phyloP scores from a whole-genome alignment of 768 basidiomycete species.

The Tylopilus sp. region DNA sequence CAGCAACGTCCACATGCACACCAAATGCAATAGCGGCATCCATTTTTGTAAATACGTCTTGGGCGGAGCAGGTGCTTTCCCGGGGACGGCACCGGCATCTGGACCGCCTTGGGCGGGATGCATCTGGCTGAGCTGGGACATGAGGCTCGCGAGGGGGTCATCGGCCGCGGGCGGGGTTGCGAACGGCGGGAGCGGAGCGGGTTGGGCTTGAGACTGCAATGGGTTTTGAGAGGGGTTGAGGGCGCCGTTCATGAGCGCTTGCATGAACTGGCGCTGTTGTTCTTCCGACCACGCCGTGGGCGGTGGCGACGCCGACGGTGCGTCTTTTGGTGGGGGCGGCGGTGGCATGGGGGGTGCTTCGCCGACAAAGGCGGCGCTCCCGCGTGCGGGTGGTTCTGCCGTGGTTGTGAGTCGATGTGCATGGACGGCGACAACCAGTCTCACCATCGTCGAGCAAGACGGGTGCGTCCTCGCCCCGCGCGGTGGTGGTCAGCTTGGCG shows the following conservation, averaged over 20 bases:
- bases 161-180: conserved; percentile 22
- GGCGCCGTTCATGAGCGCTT: conserved; percentile 50
- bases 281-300: conserved; percentile 64
- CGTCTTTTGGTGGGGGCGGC: conserved; percentile 18
- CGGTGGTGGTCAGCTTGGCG: conserved; percentile 72
- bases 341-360: conserved; percentile 33
- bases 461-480: conserved; percentile 65
- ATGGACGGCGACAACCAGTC: not conserved
- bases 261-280: conserved; percentile 66
- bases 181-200: not conserved
- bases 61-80: conserved; percentile 24
- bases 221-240: conserved; percentile 29
- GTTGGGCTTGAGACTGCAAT: conserved; percentile 11
- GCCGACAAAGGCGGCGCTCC: conserved; percentile 34
- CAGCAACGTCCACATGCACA: conserved; percentile 61
- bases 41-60: conserved; percentile 51
- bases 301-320: conserved; percentile 22
- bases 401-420: not conserved
- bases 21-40: conserved; percentile 62
- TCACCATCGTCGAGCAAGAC: conserved; percentile 49
- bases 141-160: conserved; percentile 47
- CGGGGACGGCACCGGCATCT: conserved; percentile 27
- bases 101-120: conserved; percentile 20
- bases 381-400: conserved; percentile 13
- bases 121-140: conserved; percentile 30